phyloP scores from a whole-genome alignment of 352 stramenopile species.

The Phytophthora sp. region DNA sequence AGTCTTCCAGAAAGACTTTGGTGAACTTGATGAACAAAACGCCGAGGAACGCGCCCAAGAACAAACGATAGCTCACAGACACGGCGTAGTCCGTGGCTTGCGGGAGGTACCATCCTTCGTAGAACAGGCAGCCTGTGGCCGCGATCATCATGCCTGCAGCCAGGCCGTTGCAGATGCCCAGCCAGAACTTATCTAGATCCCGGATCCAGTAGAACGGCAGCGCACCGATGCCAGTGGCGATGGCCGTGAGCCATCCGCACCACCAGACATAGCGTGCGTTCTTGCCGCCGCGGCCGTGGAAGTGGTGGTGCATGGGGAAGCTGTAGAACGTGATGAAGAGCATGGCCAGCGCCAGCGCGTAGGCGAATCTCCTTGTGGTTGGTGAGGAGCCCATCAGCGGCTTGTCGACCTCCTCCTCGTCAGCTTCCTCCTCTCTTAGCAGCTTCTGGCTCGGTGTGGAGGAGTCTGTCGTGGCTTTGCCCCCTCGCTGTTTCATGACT shows the following conservation, averaged over 20 bases:
- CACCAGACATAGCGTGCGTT: constrained; percentile 95
- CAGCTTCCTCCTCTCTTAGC: constrained; percentile 2
- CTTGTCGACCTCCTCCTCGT: constrained; percentile 12
- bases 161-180: constrained; percentile 95
- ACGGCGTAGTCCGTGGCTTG: constrained; percentile 76
- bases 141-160: constrained; percentile 99
- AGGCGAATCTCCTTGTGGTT: constrained; percentile 37
- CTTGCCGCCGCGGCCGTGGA: constrained; percentile 47
- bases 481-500: constrained; percentile 29
- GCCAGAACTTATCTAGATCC: constrained; percentile 94
- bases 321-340: constrained; percentile 73
- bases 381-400: constrained; percentile 19
- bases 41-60: constrained; percentile 91
- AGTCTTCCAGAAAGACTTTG: constrained; percentile 94
- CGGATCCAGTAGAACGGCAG: constrained; percentile 95
- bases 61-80: constrained; percentile 78
- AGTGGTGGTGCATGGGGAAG: constrained; percentile 43
- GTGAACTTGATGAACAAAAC: constrained; percentile 97
- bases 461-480: constrained; percentile 11
- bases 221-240: constrained; percentile 95
- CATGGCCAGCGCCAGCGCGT: constrained; percentile 56
- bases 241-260: constrained; percentile 97
- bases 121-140: constrained; percentile 94
- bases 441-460: constrained; percentile 3
- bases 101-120: constrained; percentile 91